These are phyloP conservation scores for Russula foetens DNA, from an alignment of 768 basidiomycete genomes.

Conservation along the genomic window DNA sequence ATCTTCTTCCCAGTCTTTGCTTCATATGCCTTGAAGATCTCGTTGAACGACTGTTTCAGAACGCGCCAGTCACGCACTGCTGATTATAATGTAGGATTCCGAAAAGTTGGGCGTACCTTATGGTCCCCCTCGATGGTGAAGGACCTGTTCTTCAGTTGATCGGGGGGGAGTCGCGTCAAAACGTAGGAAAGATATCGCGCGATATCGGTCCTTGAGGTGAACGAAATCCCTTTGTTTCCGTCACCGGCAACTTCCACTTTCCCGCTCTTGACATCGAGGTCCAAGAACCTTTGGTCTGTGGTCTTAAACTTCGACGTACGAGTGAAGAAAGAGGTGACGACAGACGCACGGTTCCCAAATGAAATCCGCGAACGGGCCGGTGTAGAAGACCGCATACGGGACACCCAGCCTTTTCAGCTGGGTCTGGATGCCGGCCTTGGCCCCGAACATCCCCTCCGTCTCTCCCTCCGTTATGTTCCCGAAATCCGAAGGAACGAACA, in stretches of 20 bases:
- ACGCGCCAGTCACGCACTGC: too few relatives aligned
- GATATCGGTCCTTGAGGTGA: constrained; percentile 18
- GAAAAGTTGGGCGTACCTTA: constrained; percentile 8
- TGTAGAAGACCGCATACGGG: constrained; percentile 17
- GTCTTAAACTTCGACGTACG: neutral
- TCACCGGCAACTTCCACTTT: constrained; percentile 17
- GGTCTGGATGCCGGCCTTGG: neutral
- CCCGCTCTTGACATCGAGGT: constrained; percentile 13
- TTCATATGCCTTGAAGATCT: too few relatives aligned
- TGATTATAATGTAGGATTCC: too few relatives aligned
- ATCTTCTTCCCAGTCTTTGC: too few relatives aligned
- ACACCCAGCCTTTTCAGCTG: constrained; percentile 9
- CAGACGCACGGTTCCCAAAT: constrained; percentile 7
- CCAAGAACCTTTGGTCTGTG: neutral
- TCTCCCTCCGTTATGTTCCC: constrained; percentile 18
- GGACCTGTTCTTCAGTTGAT: constrained; percentile 2
- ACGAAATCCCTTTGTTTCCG: constrained; percentile 13
- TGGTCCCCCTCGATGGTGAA: constrained; percentile 11
- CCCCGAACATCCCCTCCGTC: constrained; percentile 7
- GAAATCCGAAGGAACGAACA: constrained; percentile 29
- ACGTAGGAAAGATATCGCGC: constrained; percentile 20
- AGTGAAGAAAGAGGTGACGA: neutral
- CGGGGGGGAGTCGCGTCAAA: constrained; percentile 10
- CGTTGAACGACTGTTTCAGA: too few relatives aligned
- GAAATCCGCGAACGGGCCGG: constrained; percentile 17